Evolutionary conservation across 331 rosid genomes (phyloP), one percentile per base, ranked within the genome.

Genomic region (Dryas integrifolia): DNA sequence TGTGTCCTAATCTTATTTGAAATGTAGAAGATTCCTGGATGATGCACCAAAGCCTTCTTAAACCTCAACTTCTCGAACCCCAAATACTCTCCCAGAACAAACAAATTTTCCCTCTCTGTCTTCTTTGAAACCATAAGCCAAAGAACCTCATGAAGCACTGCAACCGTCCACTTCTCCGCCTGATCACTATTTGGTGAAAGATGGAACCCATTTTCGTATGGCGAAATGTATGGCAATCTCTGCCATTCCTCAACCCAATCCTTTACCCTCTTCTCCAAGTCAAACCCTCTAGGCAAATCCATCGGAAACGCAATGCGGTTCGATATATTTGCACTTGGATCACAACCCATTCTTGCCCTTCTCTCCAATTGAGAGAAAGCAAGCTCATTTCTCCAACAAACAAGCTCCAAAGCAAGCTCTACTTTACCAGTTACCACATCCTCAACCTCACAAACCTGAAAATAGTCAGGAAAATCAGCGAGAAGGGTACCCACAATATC

Each of bases 91-190:
- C 87, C 96, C 40, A 80, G 82, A 15, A 81, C 74, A 41, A 85
- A 57, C 80, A 90, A 69, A 45, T 84, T 86, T 41, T 80, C 87
- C 38, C 81, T 79, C 74, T 90, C 89, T 12, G 88, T 88, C 85
- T 92, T 92, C 92, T 88, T 92, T 7, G 96, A 90, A 62, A 88
- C 88, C 72, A 79, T 77, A 81, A 90, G 86, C 80, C 87, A 88
- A 57, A 92, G 90, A 82, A 90, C 47, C 80, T 92, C 98, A 14
- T 90, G 97, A 76, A 92, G 79, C 83, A 88, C 85, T 2, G 87
- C 97, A 72, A 90, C 93, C 1, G 84, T 74, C 98, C 98, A 90
- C 83, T 87, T 92, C 92, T 90, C 97, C 3, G 92, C 97, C 74
- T 81, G 92, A 62, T 88, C 90, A 47, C 92, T 81, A 21, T 53